A percentile compares a stretch with the other conserved stretches of the same genome.
Conservation (phyloP, 108 stramenopile genomes). For the Cyclotella kingstonii region DNA sequence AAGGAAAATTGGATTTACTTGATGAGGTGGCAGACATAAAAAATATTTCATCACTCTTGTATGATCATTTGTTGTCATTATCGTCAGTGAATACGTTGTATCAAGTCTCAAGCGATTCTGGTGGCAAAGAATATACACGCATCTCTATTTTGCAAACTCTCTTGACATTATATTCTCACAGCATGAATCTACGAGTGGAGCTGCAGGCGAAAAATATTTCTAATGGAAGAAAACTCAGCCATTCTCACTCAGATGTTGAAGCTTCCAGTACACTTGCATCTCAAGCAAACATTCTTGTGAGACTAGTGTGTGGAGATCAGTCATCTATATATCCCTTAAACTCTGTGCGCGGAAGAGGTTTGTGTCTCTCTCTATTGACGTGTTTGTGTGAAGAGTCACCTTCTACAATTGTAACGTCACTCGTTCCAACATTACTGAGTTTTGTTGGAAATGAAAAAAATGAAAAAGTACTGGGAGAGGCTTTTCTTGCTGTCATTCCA, state of each 20-base stretch:
- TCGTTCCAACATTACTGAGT: conserved; percentile 57
- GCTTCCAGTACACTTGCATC: conserved; percentile 15
- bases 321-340: conserved; percentile 24
- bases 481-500: conserved; percentile 49
- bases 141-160: conserved; percentile 38
- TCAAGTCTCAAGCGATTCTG: conserved; percentile 23
- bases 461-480: conserved; percentile 35
- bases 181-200: conserved; percentile 29
- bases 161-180: conserved; percentile 23
- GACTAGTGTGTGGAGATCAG: conserved; percentile 29
- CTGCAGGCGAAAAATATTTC: conserved; percentile 6
- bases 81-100: conserved; percentile 20
- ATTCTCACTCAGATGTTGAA: conserved; percentile 40
- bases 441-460: conserved; percentile 29
- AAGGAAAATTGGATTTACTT: conserved; percentile 39
- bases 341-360: conserved; percentile 37
- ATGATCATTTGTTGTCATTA: conserved; percentile 32
- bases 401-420: conserved; percentile 45
- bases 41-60: conserved; percentile 41
- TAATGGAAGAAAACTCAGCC: conserved; percentile 26
- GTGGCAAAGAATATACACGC: conserved; percentile 49
- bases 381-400: conserved; percentile 57
- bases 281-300: conserved; percentile 39
- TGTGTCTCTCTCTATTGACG: conserved; percentile 52
- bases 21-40: conserved; percentile 21